Evolutionary conservation across 2,329 filamentous ascomycete genomes (phyloP), one percentile per base, ranked within the genome.

Genomic region (Fusarium sp.): DNA sequence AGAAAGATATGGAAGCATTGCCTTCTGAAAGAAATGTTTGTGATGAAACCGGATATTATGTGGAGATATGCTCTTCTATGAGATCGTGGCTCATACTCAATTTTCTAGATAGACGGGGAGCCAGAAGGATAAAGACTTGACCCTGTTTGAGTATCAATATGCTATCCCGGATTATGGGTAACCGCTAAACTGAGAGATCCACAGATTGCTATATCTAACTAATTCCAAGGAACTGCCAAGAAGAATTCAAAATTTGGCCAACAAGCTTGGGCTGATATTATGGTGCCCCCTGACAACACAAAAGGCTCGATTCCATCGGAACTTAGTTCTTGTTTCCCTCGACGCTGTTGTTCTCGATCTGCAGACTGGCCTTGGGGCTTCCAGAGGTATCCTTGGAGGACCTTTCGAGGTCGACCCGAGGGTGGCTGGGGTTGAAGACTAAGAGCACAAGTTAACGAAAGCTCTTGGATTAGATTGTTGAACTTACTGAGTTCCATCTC

Each of bases 401-500:
- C 23, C 45, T n/a, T 64, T 73, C 54, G 11, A 74, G 52, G 20
- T 75, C 75, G 23, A 68, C 65, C 8, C 65, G 71, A 25, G 62
- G 66, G 13, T 66, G 68, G 43, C 71, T 72, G 20, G 76, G 68
- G 25, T 77, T 77, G 52, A 78, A 78, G 50, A 78, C 76, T 77
- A 18, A n/a, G 2, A 14, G 13, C 7, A 23, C 6, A 30, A 6
- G 37, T 74, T 57, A 74, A 43, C 1, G 18, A 7, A 14, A 59
- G 7, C 10, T 5, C 3, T 56, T 23, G 13, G n/a, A 32, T 32
- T 6, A 3, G 3, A 7, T 1, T 14, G 35, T 18, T 8, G 16
- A 14, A 66, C 73, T 64, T 71, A 76, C 73, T 61, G 2, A 66
- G 63, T n/a, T 79, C 77, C 77, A 79, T 78, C 70, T 79, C 77